Conservation (phyloP, 495 filamentous ascomycete species). For the Podospora pseudopauciseta region DNA sequence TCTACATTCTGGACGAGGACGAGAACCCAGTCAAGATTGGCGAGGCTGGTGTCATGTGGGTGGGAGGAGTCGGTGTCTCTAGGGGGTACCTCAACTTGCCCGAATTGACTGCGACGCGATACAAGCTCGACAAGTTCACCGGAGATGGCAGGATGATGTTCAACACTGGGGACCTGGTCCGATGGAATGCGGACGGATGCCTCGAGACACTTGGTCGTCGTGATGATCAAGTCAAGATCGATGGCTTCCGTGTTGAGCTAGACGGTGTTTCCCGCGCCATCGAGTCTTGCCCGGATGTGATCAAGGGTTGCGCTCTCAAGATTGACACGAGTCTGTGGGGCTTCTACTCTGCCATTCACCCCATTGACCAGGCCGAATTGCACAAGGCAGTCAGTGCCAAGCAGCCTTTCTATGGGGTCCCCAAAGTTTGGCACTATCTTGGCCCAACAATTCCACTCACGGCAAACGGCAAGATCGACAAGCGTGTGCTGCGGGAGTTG, state of each 20-base stretch:
- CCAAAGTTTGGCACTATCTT: conserved; percentile 26
- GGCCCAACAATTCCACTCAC: conserved; percentile 30
- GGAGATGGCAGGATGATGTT: conserved; percentile 34
- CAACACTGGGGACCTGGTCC: conserved; percentile 36
- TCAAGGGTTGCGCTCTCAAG: conserved; percentile 34
- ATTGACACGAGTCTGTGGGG: conserved; percentile 33
- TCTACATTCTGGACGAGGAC: conserved; percentile 39
- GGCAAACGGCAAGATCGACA: conserved; percentile 41
- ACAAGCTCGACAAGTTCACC: conserved; percentile 35
- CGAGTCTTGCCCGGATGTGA: conserved; percentile 26
- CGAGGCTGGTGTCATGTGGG: conserved; percentile 38
- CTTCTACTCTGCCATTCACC: conserved; percentile 29
- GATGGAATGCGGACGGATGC: conserved; percentile 34
- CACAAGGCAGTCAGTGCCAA: conserved; percentile 14
- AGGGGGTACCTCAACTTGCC: conserved; percentile 37
- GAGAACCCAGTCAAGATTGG: conserved; percentile 34
- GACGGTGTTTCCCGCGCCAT: conserved; percentile 36
- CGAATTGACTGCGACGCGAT: conserved; percentile 32
- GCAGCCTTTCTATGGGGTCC: conserved; percentile 39
- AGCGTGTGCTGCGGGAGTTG: conserved; percentile 20
- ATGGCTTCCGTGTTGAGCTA: conserved; percentile 42
- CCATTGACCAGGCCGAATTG: conserved; percentile 20
- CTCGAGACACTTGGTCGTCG: conserved; percentile 33
- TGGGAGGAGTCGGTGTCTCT: conserved; percentile 36
- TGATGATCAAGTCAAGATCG: conserved; percentile 42